Evolutionary conservation across 108 stramenopile genomes (phyloP), one percentile per base, ranked within the genome.

Genomic region (Phaeodactylum tricornutum): DNA sequence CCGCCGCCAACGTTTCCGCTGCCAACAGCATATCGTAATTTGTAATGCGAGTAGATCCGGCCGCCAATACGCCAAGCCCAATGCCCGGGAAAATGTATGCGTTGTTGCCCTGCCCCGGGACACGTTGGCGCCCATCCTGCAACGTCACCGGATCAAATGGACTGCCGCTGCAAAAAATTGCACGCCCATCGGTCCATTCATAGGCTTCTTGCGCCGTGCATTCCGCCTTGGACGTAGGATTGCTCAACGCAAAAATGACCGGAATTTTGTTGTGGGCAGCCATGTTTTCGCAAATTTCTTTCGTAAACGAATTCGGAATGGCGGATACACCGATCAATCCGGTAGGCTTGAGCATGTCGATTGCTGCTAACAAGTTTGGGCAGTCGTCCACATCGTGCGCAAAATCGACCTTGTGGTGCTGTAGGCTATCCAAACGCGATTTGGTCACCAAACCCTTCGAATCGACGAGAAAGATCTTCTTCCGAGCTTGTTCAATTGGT

Each of bases 151-250:
- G 79, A 44, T 78, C 85, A 69, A 95, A 95, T 11, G 94, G 94
- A 24, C 72, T 75, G 4, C 94, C 94, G 28, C 60, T 59, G 12
- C 82, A 84, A 55, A 93, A 92, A 49, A 95, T 78, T 44, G 72
- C 78, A 15, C 58, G 67, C 22, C 93, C 95, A 25, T 84, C 50
- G 5, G 93, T 87, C 92, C 93, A 93, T 59, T 65, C 62, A 65
- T 89, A 92, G 4, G 95, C 95, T 67, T 96, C 82, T 59, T 78
- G 62, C 26, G 93, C 87, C 4, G 93, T 81, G 53, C 93, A 94
- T 53, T 96, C 95, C 16, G 93, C 88, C 51, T 75, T 81, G 3
- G 66, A 68, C 25, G 95, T 96, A 32, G 95, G 95, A 47, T 96
- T 96, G 14, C 78, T 81, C 16, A 96, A 68, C 1, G 94, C 88